phyloP scores from a whole-genome alignment of 345 rosid genomes.

The Melaleuca quinquenervia region DNA sequence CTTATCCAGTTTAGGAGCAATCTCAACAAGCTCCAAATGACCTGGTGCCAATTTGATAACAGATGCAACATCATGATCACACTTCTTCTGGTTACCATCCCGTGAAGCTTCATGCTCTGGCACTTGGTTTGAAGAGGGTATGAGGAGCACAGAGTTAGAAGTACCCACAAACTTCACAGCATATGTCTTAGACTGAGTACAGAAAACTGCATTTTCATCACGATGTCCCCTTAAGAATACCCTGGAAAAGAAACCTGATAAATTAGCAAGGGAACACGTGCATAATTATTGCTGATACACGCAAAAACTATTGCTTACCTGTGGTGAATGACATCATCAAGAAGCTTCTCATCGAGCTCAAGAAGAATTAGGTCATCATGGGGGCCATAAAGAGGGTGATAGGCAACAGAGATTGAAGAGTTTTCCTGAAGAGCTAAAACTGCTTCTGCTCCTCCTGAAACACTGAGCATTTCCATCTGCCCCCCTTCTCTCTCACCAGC shows the following conservation, averaged over 20 bases:
- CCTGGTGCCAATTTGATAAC: conserved; percentile 63
- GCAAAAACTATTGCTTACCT: conserved; percentile 23
- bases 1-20: conserved; percentile 80
- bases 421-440: conserved; percentile 40
- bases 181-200: conserved; percentile 77
- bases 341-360: conserved; percentile 59
- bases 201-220: conserved; percentile 86
- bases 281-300: not conserved
- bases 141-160: conserved; percentile 69
- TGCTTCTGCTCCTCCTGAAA: conserved; percentile 42
- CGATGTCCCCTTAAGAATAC: conserved; percentile 72
- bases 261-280: not conserved
- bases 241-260: conserved; percentile 15
- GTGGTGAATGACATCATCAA: conserved; percentile 51
- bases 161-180: conserved; percentile 74
- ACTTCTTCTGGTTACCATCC: conserved; percentile 10
- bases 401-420: conserved; percentile 43
- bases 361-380: conserved; percentile 64
- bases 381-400: conserved; percentile 62
- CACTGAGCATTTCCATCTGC: not conserved
- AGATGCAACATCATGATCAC: conserved; percentile 17
- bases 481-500: not conserved
- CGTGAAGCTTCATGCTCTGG: conserved; percentile 2
- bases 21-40: conserved; percentile 69
- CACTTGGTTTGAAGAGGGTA: conserved; percentile 45